These are phyloP conservation scores for Hermanozyma aechmeae DNA, from an alignment of 805 yeast species.

Conservation along the genomic window DNA sequence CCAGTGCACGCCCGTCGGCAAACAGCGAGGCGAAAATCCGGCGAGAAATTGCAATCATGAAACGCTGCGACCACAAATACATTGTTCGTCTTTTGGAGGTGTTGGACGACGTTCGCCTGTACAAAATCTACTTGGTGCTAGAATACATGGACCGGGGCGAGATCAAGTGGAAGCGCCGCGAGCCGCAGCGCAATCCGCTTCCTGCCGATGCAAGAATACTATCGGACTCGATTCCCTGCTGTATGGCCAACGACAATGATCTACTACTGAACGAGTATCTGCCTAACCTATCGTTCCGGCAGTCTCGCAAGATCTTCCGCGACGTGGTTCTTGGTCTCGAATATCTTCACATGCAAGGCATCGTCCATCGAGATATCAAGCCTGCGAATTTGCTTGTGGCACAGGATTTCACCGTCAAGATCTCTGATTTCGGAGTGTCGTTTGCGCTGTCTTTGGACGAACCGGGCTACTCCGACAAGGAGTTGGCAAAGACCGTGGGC, in stretches of 20 bases:
- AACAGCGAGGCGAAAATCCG: conserved; percentile 27
- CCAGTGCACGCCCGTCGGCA: neutral
- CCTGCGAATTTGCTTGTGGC: conserved; percentile 84
- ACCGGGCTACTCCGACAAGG: conserved; percentile 45
- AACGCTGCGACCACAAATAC: conserved; percentile 38
- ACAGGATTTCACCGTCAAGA: conserved; percentile 67
- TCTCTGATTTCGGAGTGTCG: conserved; percentile 95
- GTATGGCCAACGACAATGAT: conserved; percentile 9
- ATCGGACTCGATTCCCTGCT: conserved; percentile 1
- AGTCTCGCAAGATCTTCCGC: conserved; percentile 64
- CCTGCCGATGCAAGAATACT: conserved; percentile 21
- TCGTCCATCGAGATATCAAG: conserved; percentile 90
- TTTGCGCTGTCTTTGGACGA: conserved; percentile 49
- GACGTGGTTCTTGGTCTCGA: conserved; percentile 85
- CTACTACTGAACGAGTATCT: conserved; percentile 13
- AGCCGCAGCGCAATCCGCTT: conserved; percentile 3
- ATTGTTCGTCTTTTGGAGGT: conserved; percentile 44
- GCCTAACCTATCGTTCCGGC: conserved; percentile 60
- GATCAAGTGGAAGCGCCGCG: conserved; percentile 57
- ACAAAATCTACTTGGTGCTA: conserved; percentile 81
- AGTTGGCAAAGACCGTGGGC: conserved; percentile 92
- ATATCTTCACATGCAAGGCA: conserved; percentile 82
- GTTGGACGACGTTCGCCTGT: conserved; percentile 73
- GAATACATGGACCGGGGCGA: conserved; percentile 91
- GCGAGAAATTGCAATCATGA: conserved; percentile 36